Evolutionary conservation across 2,329 filamentous ascomycete genomes (phyloP).

Genomic region (Apiospora hydei): DNA sequence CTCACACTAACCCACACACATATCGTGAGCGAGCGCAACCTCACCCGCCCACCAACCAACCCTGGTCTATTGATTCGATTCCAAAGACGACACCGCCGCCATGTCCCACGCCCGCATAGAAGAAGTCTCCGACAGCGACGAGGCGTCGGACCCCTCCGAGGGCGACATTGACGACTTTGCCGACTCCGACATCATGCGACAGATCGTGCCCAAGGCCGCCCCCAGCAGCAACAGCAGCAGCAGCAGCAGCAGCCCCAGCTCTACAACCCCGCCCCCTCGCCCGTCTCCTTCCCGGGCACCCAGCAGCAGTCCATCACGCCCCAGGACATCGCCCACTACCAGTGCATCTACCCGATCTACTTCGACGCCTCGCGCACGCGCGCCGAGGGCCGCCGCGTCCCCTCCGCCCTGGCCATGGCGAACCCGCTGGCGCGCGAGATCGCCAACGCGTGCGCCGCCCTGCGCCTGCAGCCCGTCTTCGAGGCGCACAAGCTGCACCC

Average conservation of each 20-base stretch:
- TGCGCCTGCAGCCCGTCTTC: conserved; percentile 78
- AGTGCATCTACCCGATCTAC: conserved; percentile 94
- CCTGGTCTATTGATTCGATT: background rate
- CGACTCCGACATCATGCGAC: conserved; percentile 64
- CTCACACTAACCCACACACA: background rate
- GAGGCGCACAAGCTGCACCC: conserved; percentile 94
- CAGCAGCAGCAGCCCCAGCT: conserved; percentile 37
- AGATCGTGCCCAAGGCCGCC: conserved; percentile 45
- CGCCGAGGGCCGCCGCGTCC: conserved; percentile 82
- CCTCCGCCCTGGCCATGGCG: conserved; percentile 72
- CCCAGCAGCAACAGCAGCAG: conserved; percentile 33
- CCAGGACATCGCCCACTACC: conserved; percentile 74
- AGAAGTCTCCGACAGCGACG: conserved; percentile 80
- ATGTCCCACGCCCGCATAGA: conserved; percentile 93
- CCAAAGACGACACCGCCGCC: conserved; percentile 13
- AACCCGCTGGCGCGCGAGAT: conserved; percentile 92
- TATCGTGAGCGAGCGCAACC: background rate
- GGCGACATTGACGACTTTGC: conserved; percentile 76
- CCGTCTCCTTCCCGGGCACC: conserved; percentile 33
- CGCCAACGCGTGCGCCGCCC: conserved; percentile 78
- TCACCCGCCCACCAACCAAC: background rate
- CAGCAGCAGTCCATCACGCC: conserved; percentile 52
- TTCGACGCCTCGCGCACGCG: conserved; percentile 82
- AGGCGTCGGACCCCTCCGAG: conserved; percentile 82
- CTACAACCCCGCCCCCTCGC: conserved; percentile 31